phyloP scores from a whole-genome alignment of 306 rosid genomes.

The Prinsepia uniflora region DNA sequence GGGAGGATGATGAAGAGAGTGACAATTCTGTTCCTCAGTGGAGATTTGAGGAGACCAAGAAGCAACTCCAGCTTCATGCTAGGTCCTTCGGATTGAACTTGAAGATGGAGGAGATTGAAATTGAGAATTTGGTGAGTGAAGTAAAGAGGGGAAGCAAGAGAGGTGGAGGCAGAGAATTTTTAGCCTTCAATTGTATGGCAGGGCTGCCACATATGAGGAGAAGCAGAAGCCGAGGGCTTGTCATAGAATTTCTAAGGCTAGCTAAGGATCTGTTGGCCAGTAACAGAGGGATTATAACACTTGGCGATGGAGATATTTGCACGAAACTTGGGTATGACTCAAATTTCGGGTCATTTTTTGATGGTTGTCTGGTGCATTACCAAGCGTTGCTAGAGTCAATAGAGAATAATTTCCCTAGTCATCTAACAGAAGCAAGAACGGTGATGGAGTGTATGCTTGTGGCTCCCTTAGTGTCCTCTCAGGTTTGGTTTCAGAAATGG shows the following conservation, averaged over 20 bases:
- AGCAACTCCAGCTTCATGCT: slow-evolving; percentile 40
- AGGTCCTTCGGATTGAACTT: slow-evolving; percentile 41
- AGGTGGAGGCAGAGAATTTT: slow-evolving; percentile 32
- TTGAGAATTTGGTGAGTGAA: slow-evolving; percentile 46
- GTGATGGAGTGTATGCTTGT: slow-evolving; percentile 49
- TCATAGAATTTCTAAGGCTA: slow-evolving; percentile 34
- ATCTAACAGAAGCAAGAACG: slow-evolving; percentile 49
- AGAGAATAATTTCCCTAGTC: slow-evolving; percentile 35
- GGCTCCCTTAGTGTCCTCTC: slow-evolving; percentile 45
- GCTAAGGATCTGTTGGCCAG: slow-evolving; percentile 45
- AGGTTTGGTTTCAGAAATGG: slow-evolving; percentile 46
- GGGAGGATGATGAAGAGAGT: slow-evolving; percentile 32
- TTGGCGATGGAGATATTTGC: slow-evolving; percentile 49
- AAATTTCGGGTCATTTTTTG: slow-evolving; percentile 47
- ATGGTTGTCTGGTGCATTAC: slow-evolving; percentile 46
- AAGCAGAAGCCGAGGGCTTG: slow-evolving; percentile 35
- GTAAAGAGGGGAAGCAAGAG: slow-evolving; percentile 36
- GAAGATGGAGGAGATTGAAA: slow-evolving; percentile 43
- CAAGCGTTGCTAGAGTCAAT: slow-evolving; percentile 51
- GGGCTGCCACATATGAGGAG: slow-evolving; percentile 54
- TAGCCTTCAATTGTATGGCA: slow-evolving; percentile 50
- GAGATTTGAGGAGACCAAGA: slow-evolving; percentile 43
- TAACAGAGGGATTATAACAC: slow-evolving; percentile 42
- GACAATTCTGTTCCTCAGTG: slow-evolving; percentile 10
- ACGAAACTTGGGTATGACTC: slow-evolving; percentile 29